Percentiles rank a stretch among this genome's conserved stretches.
Evolutionary conservation across 2,329 filamentous ascomycete genomes (phyloP).

Genomic region (Pyricularia sp.): DNA sequence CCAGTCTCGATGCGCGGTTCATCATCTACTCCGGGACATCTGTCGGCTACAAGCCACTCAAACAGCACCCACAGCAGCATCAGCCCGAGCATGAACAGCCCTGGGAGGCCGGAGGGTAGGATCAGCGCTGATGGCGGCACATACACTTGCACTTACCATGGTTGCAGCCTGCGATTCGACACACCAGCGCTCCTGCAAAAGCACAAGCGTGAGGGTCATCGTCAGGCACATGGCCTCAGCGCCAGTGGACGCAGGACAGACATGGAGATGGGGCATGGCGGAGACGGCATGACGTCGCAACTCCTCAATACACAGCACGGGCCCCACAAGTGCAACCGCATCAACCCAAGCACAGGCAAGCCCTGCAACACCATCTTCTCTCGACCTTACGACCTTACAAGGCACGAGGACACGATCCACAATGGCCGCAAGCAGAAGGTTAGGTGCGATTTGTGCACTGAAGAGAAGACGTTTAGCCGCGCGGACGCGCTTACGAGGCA

Average conservation of each 20-base stretch:
- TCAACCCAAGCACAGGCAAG: constrained; percentile 92
- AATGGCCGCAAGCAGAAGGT: constrained; percentile 92
- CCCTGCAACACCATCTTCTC: constrained; percentile 93
- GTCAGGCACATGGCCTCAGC: constrained; percentile 53
- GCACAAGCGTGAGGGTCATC: constrained; percentile 90
- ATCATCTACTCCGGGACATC: constrained; percentile 9
- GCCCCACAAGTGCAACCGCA: constrained; percentile 84
- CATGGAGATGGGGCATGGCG: constrained; percentile 13
- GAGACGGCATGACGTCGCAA: constrained; percentile 36
- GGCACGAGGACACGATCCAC: constrained; percentile 97
- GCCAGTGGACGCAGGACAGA: constrained; percentile 16
- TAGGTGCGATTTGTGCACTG: constrained; percentile 81
- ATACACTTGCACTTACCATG: constrained; percentile 94
- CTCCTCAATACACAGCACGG: constrained; percentile 80
- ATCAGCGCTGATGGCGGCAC: constrained; percentile 72
- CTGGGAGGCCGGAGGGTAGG: constrained; percentile 43
- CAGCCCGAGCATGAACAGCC: constrained; percentile 12
- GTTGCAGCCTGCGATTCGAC: constrained; percentile 81
- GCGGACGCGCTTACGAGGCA: constrained; percentile 92
- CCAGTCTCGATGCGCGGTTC: constrained; percentile 3
- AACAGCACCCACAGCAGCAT: constrained; percentile 1
- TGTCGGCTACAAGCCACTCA: constrained; percentile 1
- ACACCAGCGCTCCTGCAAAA: constrained; percentile 81
- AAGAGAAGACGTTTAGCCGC: constrained; percentile 94
- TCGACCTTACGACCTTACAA: constrained; percentile 87